A percentile compares a stretch with the other conserved stretches of the same genome.
Evolutionary conservation across 176 grass and related monocot genomes (phyloP).

Genomic region (Eremochloa ophiuroides): DNA sequence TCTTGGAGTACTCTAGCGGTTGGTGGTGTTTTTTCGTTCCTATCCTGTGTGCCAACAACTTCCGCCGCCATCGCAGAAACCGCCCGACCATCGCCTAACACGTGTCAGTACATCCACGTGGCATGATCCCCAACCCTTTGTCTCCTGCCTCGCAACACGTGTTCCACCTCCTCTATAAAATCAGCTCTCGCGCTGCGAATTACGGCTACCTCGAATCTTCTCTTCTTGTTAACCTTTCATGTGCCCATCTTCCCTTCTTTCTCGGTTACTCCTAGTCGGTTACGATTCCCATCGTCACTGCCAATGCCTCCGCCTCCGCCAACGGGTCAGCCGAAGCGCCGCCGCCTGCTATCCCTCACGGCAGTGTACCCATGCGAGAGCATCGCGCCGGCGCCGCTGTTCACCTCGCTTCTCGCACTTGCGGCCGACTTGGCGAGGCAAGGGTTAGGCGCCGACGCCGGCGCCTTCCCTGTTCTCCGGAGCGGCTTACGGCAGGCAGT

Average conservation of each 20-base stretch:
- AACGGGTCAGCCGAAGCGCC: constrained; percentile 10
- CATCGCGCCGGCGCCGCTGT: constrained; percentile 50
- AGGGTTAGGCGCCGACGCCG: not conserved
- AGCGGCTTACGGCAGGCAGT: constrained; percentile 32
- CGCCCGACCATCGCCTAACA: constrained; percentile 9
- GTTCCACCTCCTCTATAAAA: constrained; percentile 22
- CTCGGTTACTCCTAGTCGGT: not conserved
- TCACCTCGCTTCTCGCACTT: constrained; percentile 53
- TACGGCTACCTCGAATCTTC: not conserved
- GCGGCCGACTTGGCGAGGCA: constrained; percentile 36
- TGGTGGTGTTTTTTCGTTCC: not conserved
- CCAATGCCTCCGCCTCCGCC: constrained; percentile 16
- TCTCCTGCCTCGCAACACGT: constrained; percentile 21
- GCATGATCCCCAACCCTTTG: constrained; percentile 9
- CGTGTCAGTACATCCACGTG: constrained; percentile 30
- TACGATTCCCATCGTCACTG: not conserved
- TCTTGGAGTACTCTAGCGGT: too few species aligned
- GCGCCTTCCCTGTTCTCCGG: constrained; percentile 55
- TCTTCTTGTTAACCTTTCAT: not conserved
- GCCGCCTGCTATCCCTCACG: constrained; percentile 32
- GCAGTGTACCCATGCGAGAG: constrained; percentile 58
- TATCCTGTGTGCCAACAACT: not conserved
- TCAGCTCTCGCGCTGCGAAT: not conserved
- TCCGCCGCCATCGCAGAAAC: constrained; percentile 18
- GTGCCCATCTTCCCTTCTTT: not conserved